These are phyloP conservation scores for Filobasidium wieringae DNA, from an alignment of 768 basidiomycete species.

Conservation along the genomic window DNA sequence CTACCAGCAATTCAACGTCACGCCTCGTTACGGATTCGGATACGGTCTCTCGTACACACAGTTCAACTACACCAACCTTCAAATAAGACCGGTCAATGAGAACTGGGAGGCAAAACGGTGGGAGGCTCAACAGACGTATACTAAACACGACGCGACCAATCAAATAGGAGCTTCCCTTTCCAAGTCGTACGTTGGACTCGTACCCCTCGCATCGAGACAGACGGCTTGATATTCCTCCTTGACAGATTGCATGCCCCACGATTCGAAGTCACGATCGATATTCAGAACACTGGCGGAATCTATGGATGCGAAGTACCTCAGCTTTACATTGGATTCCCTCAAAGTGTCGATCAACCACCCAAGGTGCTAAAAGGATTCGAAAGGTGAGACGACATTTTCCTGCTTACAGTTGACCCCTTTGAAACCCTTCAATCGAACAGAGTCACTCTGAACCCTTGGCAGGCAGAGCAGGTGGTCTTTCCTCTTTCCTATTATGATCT, in stretches of 20 bases:
- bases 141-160: conserved; percentile 1
- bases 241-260: conserved; percentile 26
- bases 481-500: conserved; percentile 32
- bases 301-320: conserved; percentile 37
- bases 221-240: not conserved
- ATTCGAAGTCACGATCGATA: conserved; percentile 26
- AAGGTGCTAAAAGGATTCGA: not conserved
- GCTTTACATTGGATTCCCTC: conserved; percentile 26
- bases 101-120: not conserved
- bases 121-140: conserved; percentile 3
- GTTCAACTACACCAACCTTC: conserved; percentile 58
- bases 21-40: conserved; percentile 58
- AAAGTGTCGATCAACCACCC: conserved; percentile 8
- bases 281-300: conserved; percentile 30
- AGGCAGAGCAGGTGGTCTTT: conserved; percentile 24
- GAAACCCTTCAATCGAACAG: conserved; percentile 10
- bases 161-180: conserved; percentile 12
- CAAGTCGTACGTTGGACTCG: conserved; percentile 8
- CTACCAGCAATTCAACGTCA: conserved; percentile 45
- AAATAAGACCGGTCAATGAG: conserved; percentile 31
- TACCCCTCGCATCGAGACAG: not conserved
- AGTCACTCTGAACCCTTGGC: conserved; percentile 28
- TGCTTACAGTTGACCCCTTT: not conserved
- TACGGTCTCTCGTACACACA: conserved; percentile 77
- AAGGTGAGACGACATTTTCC: not conserved